phyloP scores from a whole-genome alignment of 345 rosid genomes.

The Turritis glabra region DNA sequence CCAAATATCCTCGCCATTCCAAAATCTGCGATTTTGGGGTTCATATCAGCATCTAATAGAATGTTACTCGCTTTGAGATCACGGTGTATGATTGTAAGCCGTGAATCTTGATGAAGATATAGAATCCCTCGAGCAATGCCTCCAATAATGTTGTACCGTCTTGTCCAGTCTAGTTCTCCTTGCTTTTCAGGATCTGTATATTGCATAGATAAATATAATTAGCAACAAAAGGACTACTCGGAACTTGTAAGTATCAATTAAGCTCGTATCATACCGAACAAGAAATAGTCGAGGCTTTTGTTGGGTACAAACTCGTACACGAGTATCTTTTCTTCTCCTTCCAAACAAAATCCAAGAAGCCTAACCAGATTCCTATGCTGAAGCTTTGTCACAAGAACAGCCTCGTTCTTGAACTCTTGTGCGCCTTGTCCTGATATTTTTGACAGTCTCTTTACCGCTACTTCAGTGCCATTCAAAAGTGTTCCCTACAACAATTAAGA shows the following conservation, averaged over 20 bases:
- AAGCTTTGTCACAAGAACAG: constrained; percentile 20
- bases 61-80: constrained; percentile 22
- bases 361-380: constrained; percentile 51
- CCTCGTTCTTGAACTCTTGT: constrained; percentile 23
- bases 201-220: not conserved
- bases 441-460: constrained; percentile 28
- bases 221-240: not conserved
- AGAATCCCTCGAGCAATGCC: constrained; percentile 47
- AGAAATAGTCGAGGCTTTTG: constrained; percentile 6
- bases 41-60: constrained; percentile 36
- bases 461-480: constrained; percentile 17
- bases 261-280: not conserved
- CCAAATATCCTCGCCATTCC: constrained; percentile 54
- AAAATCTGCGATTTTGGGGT: constrained; percentile 60
- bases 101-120: constrained; percentile 40
- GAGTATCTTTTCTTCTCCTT: constrained; percentile 15
- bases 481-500: not conserved
- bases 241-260: not conserved
- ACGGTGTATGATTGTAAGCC: constrained; percentile 13
- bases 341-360: constrained; percentile 39
- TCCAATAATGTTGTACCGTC: constrained; percentile 38
- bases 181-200: constrained; percentile 33
- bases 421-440: constrained; percentile 18
- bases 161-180: constrained; percentile 46
- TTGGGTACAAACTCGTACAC: constrained; percentile 17